Percentiles rank a stretch among this genome's conserved stretches.
These are phyloP conservation scores for Rosa chinensis DNA, from an alignment of 306 rosid genomes.

Conservation along the genomic window DNA sequence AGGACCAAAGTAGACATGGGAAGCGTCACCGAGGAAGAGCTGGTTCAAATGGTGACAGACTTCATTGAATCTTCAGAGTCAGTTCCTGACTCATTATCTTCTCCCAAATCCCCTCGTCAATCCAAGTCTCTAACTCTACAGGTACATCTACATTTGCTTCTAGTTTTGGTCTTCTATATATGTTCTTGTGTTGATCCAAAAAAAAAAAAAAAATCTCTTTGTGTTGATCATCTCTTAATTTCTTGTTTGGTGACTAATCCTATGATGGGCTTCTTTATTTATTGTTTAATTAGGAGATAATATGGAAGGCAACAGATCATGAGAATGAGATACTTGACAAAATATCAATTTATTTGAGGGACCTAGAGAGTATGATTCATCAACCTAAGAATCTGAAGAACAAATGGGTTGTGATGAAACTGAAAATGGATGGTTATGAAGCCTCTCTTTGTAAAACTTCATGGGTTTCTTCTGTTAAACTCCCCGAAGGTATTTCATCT, in stretches of 20 bases:
- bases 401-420: slow-evolving; percentile 30
- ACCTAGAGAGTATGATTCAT: slow-evolving; percentile 9
- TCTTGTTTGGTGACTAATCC: not conserved
- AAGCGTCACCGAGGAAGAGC: slow-evolving; percentile 43
- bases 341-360: slow-evolving; percentile 25
- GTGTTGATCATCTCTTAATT: not conserved
- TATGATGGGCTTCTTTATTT: not conserved
- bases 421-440: slow-evolving; percentile 44
- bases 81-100: not conserved
- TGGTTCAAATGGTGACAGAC: slow-evolving; percentile 40
- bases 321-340: slow-evolving; percentile 38
- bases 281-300: slow-evolving; percentile 12
- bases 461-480: slow-evolving; percentile 30
- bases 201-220: too few relatives aligned
- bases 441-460: slow-evolving; percentile 48
- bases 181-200: not conserved
- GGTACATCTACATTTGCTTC: slow-evolving; percentile 2
- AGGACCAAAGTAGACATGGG: slow-evolving; percentile 22
- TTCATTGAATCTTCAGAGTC: slow-evolving; percentile 31
- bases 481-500: slow-evolving; percentile 19
- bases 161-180: not conserved
- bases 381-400: slow-evolving; percentile 24
- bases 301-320: slow-evolving; percentile 26
- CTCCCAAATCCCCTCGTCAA: slow-evolving; percentile 20
- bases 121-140: slow-evolving; percentile 21